These are phyloP conservation scores for Haplographium delicatum DNA, from an alignment of 495 filamentous ascomycete genomes.

Conservation along the genomic window DNA sequence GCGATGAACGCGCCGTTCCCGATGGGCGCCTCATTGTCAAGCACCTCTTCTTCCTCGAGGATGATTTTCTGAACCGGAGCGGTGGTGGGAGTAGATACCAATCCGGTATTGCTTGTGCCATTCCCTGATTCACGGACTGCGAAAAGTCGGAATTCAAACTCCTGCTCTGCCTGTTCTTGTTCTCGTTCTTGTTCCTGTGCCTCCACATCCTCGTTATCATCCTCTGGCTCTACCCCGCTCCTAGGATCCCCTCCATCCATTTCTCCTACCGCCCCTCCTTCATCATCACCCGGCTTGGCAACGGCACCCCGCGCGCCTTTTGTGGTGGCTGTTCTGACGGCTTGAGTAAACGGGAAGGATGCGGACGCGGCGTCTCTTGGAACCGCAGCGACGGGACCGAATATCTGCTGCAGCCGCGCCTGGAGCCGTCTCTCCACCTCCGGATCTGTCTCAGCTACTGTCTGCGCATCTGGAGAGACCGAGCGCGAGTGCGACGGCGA, in stretches of 20 bases:
- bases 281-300: no score
- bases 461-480: no score
- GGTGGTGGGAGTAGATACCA: neutral
- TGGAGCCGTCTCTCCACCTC: neutral
- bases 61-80: neutral
- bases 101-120: no score
- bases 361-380: neutral
- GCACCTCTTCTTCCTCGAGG: no score
- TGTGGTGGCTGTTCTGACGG: no score
- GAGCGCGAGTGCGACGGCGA: neutral
- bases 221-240: no score
- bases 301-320: no score
- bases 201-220: neutral
- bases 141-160: slow-evolving; percentile 3
- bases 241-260: no score
- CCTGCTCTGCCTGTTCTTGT: neutral
- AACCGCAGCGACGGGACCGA: neutral
- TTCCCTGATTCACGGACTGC: no score
- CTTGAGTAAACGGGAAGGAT: neutral
- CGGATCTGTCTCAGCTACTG: no score
- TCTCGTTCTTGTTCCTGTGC: neutral
- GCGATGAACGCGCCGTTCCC: neutral
- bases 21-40: neutral
- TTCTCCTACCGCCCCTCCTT: no score
- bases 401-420: neutral